These are phyloP conservation scores for Neolentinus lepideus DNA, from an alignment of 1,284 basidiomycete species.

Conservation along the genomic window DNA sequence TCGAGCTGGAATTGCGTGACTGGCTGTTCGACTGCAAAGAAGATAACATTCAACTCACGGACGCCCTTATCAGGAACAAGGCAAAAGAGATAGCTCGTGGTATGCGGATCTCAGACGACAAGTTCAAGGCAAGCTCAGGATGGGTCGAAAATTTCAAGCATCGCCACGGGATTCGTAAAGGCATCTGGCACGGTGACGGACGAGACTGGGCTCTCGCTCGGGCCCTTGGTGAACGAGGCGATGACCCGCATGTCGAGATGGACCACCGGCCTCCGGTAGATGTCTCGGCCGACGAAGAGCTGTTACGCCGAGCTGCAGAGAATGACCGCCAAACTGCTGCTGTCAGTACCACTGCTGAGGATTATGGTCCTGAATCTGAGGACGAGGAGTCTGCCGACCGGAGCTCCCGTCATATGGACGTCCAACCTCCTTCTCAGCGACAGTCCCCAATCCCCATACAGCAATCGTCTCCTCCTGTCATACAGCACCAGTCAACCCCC, in stretches of 20 bases:
- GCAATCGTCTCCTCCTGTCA: too few species aligned
- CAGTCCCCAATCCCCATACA: too few species aligned
- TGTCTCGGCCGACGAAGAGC: too few species aligned
- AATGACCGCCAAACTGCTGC: background rate
- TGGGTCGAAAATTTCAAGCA: conserved; percentile 93
- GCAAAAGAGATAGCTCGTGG: conserved; percentile 62
- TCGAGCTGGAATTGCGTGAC: conserved; percentile 58
- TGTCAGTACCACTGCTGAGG: background rate
- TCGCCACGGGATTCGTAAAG: conserved; percentile 65
- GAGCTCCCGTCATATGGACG: background rate
- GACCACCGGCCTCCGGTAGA: too few species aligned
- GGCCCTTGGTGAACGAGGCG: conserved; percentile 11
- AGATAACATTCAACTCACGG: conserved; percentile 50
- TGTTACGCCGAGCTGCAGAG: too few species aligned
- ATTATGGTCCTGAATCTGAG: conserved; percentile 3
- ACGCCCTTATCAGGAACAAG: conserved; percentile 63
- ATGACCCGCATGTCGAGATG: background rate
- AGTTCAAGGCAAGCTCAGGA: conserved; percentile 85
- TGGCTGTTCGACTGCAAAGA: conserved; percentile 54
- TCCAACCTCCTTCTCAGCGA: too few species aligned
- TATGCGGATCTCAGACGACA: conserved; percentile 53
- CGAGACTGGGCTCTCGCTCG: conserved; percentile 22
- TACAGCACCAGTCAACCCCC: too few species aligned
- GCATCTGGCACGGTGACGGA: conserved; percentile 44
- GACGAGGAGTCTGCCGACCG: background rate